phyloP scores from a whole-genome alignment of 2,329 filamentous ascomycete species.

The Gaeumannomyces sp. region DNA sequence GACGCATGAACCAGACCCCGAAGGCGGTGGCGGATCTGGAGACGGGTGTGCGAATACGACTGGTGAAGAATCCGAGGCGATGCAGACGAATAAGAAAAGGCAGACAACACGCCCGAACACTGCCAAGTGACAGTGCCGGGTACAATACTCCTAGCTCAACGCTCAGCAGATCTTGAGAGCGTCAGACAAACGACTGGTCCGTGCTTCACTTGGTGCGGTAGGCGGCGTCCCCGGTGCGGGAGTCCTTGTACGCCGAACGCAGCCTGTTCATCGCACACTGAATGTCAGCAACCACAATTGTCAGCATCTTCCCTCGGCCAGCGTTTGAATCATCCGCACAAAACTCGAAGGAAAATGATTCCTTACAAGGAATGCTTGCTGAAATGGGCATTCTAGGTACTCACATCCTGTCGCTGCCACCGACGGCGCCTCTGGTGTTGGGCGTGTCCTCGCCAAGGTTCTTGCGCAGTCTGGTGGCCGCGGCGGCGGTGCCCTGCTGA shows the following conservation, averaged over 20 bases:
- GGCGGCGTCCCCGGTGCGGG: slow-evolving; percentile 3
- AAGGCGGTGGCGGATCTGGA: slow-evolving; percentile 5
- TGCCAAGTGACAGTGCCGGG: not conserved
- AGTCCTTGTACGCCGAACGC: slow-evolving; percentile 63
- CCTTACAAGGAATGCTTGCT: slow-evolving; percentile 77
- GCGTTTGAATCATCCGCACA: slow-evolving; percentile 65
- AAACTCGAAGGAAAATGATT: slow-evolving; percentile 79
- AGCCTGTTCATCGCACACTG: slow-evolving; percentile 77
- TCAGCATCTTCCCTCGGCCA: slow-evolving; percentile 70
- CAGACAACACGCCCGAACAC: slow-evolving; percentile 3
- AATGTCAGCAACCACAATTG: slow-evolving; percentile 65
- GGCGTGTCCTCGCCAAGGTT: slow-evolving; percentile 67
- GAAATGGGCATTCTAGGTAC: slow-evolving; percentile 58
- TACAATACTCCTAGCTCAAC: slow-evolving; percentile 8
- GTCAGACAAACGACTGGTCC: not conserved
- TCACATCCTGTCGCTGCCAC: slow-evolving; percentile 93
- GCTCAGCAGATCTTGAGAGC: not conserved
- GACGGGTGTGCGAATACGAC: not conserved
- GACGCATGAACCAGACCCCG: not conserved
- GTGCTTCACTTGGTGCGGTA: slow-evolving; percentile 9
- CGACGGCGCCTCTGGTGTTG: slow-evolving; percentile 68
- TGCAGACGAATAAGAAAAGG: slow-evolving; percentile 5
- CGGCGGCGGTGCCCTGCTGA: slow-evolving; percentile 57
- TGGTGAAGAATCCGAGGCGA: not conserved
- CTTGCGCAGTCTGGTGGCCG: slow-evolving; percentile 39